A percentile compares a stretch with the other conserved stretches of the same genome.
Evolutionary conservation across 1,284 basidiomycete genomes (phyloP).

Genomic region (Kalmanozyma brasiliensis): DNA sequence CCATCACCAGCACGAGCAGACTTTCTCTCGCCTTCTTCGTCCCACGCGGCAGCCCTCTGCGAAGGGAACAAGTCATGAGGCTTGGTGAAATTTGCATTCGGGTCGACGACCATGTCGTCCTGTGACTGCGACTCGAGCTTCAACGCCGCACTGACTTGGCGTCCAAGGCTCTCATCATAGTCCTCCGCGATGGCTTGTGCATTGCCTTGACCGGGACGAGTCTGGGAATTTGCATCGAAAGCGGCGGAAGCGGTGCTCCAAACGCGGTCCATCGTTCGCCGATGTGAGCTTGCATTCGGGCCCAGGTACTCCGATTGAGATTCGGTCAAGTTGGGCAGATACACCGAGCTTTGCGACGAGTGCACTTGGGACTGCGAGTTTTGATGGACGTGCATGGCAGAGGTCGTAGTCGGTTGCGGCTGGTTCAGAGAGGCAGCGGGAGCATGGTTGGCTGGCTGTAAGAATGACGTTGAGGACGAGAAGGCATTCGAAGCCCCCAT

Average conservation of each 20-base stretch:
- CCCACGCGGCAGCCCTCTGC: slow-evolving; percentile 29
- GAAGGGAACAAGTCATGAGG: slow-evolving; percentile 43
- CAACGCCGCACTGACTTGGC: background rate
- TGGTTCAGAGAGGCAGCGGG: slow-evolving; percentile 15
- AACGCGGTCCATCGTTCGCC: slow-evolving; percentile 23
- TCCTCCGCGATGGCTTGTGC: slow-evolving; percentile 7
- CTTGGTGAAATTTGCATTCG: slow-evolving; percentile 35
- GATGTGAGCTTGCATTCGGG: slow-evolving; percentile 27
- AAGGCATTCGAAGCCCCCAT: slow-evolving; percentile 6
- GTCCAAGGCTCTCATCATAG: slow-evolving; percentile 6
- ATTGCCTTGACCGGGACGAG: background rate
- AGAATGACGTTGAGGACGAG: slow-evolving; percentile 2
- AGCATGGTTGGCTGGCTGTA: background rate
- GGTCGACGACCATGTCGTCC: background rate
- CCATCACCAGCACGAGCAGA: slow-evolving; percentile 13
- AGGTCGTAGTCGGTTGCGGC: slow-evolving; percentile 12
- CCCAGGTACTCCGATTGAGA: slow-evolving; percentile 35
- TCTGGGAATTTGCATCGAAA: slow-evolving; percentile 21
- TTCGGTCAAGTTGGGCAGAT: slow-evolving; percentile 28
- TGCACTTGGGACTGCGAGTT: slow-evolving; percentile 17
- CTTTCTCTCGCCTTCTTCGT: slow-evolving; percentile 44
- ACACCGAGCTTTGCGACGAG: slow-evolving; percentile 31
- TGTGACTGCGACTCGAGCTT: slow-evolving; percentile 4
- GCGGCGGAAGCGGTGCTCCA: slow-evolving; percentile 16
- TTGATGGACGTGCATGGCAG: slow-evolving; percentile 1